phyloP scores from a whole-genome alignment of 2,329 filamentous ascomycete genomes.

The Aspergillus texensis region DNA sequence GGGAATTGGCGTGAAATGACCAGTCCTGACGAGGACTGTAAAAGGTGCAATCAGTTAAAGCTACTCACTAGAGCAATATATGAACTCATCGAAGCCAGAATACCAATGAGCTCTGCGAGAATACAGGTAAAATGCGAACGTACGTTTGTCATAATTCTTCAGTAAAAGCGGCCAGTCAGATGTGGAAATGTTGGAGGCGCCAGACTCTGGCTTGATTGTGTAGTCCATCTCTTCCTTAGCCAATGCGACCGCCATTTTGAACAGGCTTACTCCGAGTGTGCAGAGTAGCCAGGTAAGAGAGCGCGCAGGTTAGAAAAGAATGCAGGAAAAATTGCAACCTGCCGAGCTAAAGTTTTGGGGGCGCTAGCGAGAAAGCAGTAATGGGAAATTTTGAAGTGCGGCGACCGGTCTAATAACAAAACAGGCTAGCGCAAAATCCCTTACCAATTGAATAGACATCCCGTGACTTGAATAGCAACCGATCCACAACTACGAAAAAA shows the following conservation, averaged over 20 bases:
- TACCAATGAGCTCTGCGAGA: slow-evolving; percentile 8
- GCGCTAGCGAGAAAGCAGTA: slow-evolving; percentile 27
- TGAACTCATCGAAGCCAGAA: not conserved
- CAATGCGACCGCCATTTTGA: slow-evolving; percentile 48
- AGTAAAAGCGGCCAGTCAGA: slow-evolving; percentile 90
- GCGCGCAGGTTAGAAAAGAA: slow-evolving; percentile 20
- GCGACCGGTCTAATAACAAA: slow-evolving; percentile 21
- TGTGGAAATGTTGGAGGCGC: slow-evolving; percentile 77
- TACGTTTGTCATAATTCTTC: slow-evolving; percentile 94
- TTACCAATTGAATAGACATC: slow-evolving; percentile 7
- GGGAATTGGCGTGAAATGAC: slow-evolving; percentile 95
- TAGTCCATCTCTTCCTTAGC: slow-evolving; percentile 70
- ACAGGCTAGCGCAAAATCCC: slow-evolving; percentile 27
- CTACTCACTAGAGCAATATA: slow-evolving; percentile 12
- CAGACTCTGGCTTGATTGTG: slow-evolving; percentile 88
- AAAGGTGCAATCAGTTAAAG: slow-evolving; percentile 15
- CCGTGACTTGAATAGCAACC: slow-evolving; percentile 13
- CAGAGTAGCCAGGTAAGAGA: slow-evolving; percentile 19
- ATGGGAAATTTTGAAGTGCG: slow-evolving; percentile 34
- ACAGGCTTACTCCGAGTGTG: slow-evolving; percentile 23
- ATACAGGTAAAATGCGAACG: slow-evolving; percentile 42
- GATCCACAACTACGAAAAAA: not conserved
- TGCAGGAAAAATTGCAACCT: slow-evolving; percentile 27
- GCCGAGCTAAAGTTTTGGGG: slow-evolving; percentile 25
- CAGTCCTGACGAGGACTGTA: slow-evolving; percentile 84